Conservation (phyloP, 371 early-diverging fungal species). For the Syncephalastrum monosporum region DNA sequence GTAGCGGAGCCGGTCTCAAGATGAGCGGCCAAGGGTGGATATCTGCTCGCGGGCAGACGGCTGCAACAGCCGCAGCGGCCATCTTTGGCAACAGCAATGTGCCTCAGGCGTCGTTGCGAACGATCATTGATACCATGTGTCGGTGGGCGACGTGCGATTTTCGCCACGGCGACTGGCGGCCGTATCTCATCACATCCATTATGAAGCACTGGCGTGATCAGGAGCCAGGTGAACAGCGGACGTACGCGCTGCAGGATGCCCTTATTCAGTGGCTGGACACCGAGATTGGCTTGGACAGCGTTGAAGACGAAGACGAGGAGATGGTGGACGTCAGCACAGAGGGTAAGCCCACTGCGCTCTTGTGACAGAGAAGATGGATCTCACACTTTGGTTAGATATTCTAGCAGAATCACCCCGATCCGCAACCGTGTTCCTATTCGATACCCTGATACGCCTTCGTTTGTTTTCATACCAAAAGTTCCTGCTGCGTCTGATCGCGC, state of each 20-base stretch:
- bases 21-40: slow-evolving; percentile 35
- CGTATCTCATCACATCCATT: slow-evolving; percentile 55
- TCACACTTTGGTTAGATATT: no score
- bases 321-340: slow-evolving; percentile 2
- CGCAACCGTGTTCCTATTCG: slow-evolving; percentile 46
- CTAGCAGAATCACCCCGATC: slow-evolving; percentile 4
- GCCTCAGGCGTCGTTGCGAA: slow-evolving; percentile 13
- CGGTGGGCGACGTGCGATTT: slow-evolving; percentile 60
- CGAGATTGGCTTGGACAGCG: slow-evolving; percentile 13
- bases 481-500: slow-evolving; percentile 61
- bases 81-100: slow-evolving; percentile 26
- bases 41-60: slow-evolving; percentile 34
- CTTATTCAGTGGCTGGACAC: slow-evolving; percentile 44
- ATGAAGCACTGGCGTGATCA: slow-evolving; percentile 50
- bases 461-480: slow-evolving; percentile 67
- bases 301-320: slow-evolving; percentile 7
- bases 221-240: slow-evolving; percentile 16
- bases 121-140: slow-evolving; percentile 42
- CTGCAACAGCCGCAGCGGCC: slow-evolving; percentile 21
- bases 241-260: slow-evolving; percentile 39
- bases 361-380: no score
- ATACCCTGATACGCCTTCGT: slow-evolving; percentile 53
- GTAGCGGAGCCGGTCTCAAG: slow-evolving; percentile 30
- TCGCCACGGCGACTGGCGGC: slow-evolving; percentile 58
- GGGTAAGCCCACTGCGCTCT: background rate